Percentiles rank a stretch among this genome's conserved stretches.
These are phyloP conservation scores for Penicillium sp. DNA, from an alignment of 2,329 filamentous ascomycete species.

Conservation along the genomic window DNA sequence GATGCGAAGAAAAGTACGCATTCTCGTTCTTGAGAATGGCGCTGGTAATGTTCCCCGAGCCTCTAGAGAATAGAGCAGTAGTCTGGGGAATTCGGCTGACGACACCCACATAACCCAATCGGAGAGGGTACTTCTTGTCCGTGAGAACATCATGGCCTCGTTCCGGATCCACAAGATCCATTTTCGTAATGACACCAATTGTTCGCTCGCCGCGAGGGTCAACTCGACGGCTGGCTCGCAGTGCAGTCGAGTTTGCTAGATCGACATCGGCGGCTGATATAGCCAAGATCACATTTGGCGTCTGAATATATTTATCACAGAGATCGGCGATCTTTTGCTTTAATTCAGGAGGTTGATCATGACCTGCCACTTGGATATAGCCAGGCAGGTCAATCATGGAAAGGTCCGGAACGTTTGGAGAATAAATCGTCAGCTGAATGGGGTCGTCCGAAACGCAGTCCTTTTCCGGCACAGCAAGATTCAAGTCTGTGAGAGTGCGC, in stretches of 20 bases:
- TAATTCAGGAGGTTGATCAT: conserved; percentile 81
- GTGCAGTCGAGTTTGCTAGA: conserved; percentile 87
- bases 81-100: conserved; percentile 71
- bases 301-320: conserved; percentile 96
- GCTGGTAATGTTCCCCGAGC: conserved; percentile 68
- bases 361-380: conserved; percentile 91
- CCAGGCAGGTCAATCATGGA: conserved; percentile 94
- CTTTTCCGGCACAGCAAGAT: conserved; percentile 80
- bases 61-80: conserved; percentile 72
- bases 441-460: conserved; percentile 96
- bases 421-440: conserved; percentile 92
- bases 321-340: conserved; percentile 95
- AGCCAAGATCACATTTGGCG: conserved; percentile 91
- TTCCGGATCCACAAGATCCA: conserved; percentile 86
- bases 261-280: conserved; percentile 98
- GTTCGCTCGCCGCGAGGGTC: conserved; percentile 92
- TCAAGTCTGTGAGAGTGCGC: conserved; percentile 87
- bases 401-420: conserved; percentile 87
- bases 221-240: conserved; percentile 82
- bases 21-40: conserved; percentile 85
- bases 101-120: conserved; percentile 94
- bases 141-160: conserved; percentile 72
- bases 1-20: conserved; percentile 77
- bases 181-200: conserved; percentile 98
- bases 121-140: conserved; percentile 87